Evolutionary conservation across 2,329 filamentous ascomycete species (phyloP).

Genomic region (Ilyonectria robusta): DNA sequence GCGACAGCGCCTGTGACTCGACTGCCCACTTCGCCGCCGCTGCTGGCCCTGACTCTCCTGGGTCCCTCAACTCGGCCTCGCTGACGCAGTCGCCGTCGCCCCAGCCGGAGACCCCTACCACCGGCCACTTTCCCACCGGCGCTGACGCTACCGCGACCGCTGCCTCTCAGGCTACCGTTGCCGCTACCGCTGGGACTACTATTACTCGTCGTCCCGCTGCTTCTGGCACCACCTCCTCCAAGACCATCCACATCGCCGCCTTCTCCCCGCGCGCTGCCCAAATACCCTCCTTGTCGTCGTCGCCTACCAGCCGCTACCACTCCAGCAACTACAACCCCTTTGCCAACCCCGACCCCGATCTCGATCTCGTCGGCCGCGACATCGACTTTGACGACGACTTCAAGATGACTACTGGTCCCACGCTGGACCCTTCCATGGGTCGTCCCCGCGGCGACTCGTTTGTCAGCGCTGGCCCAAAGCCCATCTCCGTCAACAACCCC

Average conservation of each 20-base stretch:
- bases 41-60: slow-evolving; percentile 52
- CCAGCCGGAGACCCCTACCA: slow-evolving; percentile 53
- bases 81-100: slow-evolving; percentile 55
- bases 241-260: slow-evolving; percentile 50
- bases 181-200: slow-evolving; percentile 42
- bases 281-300: slow-evolving; percentile 25
- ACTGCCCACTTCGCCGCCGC: slow-evolving; percentile 44
- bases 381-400: slow-evolving; percentile 50
- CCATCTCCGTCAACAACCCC: slow-evolving; percentile 76
- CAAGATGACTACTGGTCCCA: slow-evolving; percentile 72
- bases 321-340: slow-evolving; percentile 40
- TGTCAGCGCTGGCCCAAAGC: slow-evolving; percentile 75
- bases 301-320: slow-evolving; percentile 2
- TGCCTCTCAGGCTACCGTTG: slow-evolving; percentile 37
- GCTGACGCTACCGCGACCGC: slow-evolving; percentile 47
- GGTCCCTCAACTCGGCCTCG: slow-evolving; percentile 53
- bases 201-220: slow-evolving; percentile 43
- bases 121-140: slow-evolving; percentile 46
- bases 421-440: slow-evolving; percentile 70
- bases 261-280: slow-evolving; percentile 35
- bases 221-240: slow-evolving; percentile 47
- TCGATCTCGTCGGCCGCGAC: slow-evolving; percentile 44
- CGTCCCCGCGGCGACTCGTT: slow-evolving; percentile 76
- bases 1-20: slow-evolving; percentile 43
- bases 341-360: slow-evolving; percentile 45